These are phyloP conservation scores for Penicillium sp. DNA, from an alignment of 2,329 filamentous ascomycete genomes.

Conservation along the genomic window DNA sequence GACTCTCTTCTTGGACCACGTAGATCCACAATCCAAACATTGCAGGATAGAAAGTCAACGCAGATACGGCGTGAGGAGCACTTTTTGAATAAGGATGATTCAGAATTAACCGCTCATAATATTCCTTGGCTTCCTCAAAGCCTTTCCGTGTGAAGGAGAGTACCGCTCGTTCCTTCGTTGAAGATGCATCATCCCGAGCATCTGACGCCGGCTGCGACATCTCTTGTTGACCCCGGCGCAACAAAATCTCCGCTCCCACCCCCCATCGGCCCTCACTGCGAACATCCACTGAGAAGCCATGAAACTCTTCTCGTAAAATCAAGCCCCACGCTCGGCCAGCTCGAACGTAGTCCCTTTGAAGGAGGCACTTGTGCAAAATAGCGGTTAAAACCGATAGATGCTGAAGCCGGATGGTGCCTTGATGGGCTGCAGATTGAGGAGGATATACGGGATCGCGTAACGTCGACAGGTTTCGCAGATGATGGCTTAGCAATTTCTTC, in stretches of 20 bases:
- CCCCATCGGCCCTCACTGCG: conserved; percentile 69
- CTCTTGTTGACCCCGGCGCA: conserved; percentile 47
- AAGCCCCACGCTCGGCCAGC: conserved; percentile 71
- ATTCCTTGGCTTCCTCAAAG: conserved; percentile 56
- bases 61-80: conserved; percentile 54
- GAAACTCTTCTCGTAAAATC: conserved; percentile 57
- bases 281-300: conserved; percentile 58
- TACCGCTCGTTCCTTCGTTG: conserved; percentile 3
- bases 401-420: conserved; percentile 36
- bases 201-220: conserved; percentile 1
- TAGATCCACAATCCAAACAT: conserved; percentile 79
- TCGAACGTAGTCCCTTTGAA: conserved; percentile 62
- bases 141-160: conserved; percentile 42
- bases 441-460: conserved; percentile 32
- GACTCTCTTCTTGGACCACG: conserved; percentile 59
- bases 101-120: conserved; percentile 72
- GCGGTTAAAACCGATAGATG: conserved; percentile 64
- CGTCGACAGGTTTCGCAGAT: conserved; percentile 25
- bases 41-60: conserved; percentile 73
- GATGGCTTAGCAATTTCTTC: conserved; percentile 5
- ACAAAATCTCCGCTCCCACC: conserved; percentile 75
- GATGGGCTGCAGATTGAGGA: conserved; percentile 27
- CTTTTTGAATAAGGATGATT: conserved; percentile 66
- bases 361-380: conserved; percentile 66
- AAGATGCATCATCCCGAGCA: background rate